A percentile compares a stretch with the other conserved stretches of the same genome.
phyloP scores from a whole-genome alignment of 768 basidiomycete genomes.

The Mrakia frigida region DNA sequence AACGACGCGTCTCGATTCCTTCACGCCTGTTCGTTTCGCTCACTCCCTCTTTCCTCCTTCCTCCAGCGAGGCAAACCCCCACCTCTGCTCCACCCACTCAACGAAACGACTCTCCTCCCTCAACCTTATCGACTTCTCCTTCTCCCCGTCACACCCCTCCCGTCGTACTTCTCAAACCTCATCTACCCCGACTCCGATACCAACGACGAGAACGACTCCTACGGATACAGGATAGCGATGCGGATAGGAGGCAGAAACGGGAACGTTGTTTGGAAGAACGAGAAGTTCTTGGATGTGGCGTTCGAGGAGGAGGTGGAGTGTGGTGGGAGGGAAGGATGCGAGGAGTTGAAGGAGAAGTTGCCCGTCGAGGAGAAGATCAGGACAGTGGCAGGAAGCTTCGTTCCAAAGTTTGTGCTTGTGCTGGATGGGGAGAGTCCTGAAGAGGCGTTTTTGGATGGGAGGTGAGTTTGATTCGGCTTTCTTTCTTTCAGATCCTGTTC shows the following conservation, averaged over 20 bases:
- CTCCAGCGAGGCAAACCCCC: not conserved
- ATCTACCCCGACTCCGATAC: not conserved
- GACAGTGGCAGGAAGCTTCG: not conserved
- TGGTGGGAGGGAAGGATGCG: not conserved
- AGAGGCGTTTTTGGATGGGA: slow-evolving; percentile 1
- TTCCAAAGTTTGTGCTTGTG: not conserved
- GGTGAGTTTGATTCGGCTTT: not conserved
- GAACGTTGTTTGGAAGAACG: not conserved
- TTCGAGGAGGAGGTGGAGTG: not conserved
- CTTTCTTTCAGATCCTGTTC: not conserved
- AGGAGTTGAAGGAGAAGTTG: not conserved
- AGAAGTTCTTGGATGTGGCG: not conserved
- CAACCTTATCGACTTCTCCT: not conserved
- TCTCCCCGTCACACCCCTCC: not conserved
- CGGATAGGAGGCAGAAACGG: not conserved
- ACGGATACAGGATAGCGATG: not conserved
- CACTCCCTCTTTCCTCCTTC: not conserved
- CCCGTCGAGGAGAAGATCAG: not conserved
- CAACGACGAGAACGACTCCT: not conserved
- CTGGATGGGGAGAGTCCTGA: not conserved
- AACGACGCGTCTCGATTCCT: too few relatives aligned
- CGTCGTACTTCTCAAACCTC: not conserved
- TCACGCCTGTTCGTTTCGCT: not conserved
- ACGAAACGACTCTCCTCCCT: not conserved
- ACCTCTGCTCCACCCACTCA: not conserved